Percentiles rank a stretch among this genome's conserved stretches.
phyloP scores from a whole-genome alignment of 2,329 filamentous ascomycete species.

The Talaromyces rugulosus region DNA sequence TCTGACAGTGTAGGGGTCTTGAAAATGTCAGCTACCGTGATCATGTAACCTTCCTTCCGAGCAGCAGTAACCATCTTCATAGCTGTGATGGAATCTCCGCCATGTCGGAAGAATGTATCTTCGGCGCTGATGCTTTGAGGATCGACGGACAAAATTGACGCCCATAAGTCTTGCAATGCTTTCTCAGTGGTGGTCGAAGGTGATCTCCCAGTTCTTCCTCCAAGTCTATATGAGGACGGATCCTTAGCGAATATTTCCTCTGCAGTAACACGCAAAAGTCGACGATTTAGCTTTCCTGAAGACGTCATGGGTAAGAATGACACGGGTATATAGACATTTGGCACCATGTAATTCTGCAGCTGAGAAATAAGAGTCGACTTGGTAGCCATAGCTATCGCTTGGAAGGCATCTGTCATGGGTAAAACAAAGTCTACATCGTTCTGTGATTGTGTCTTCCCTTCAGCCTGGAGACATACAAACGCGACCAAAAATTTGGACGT shows the following conservation, averaged over 20 bases:
- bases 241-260: conserved; percentile 7
- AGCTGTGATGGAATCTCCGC: conserved; percentile 21
- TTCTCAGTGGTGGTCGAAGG: conserved; percentile 13
- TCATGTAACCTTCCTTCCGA: conserved; percentile 7
- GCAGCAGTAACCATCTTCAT: conserved; percentile 17
- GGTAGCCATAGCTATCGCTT: conserved; percentile 2
- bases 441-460: conserved; percentile 24
- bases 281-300: conserved; percentile 13
- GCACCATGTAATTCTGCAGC: conserved; percentile 12
- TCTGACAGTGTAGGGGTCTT: conserved; percentile 10
- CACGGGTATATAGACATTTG: conserved; percentile 12
- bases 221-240: conserved; percentile 11
- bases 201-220: conserved; percentile 7
- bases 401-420: conserved; percentile 7
- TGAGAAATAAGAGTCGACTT: conserved; percentile 4
- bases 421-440: conserved; percentile 15
- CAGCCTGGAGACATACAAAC: conserved; percentile 8
- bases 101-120: conserved; percentile 25
- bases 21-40: conserved; percentile 12
- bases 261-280: conserved; percentile 6
- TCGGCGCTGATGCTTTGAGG: conserved; percentile 14
- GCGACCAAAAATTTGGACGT: conserved; percentile 9
- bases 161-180: conserved; percentile 13
- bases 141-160: conserved; percentile 10
- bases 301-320: conserved; percentile 11